Percentiles rank a stretch among this genome's conserved stretches.
Evolutionary conservation across 306 rosid genomes (phyloP).

Genomic region (Quercus mongolica): DNA sequence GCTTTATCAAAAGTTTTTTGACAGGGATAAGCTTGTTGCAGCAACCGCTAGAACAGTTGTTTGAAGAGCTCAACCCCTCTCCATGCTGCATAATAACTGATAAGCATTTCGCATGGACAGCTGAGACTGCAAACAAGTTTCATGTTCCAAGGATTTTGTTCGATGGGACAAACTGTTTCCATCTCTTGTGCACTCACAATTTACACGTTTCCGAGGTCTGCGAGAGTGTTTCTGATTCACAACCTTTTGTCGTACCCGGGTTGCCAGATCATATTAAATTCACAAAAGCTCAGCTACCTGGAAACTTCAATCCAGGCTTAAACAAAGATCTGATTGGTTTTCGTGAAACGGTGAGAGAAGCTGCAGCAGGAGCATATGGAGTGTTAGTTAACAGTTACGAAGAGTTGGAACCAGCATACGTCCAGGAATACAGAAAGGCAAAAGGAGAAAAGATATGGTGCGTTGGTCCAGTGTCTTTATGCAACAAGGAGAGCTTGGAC

Average conservation of each 20-base stretch:
- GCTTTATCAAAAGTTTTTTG: not conserved
- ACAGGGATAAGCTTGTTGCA: conserved; percentile 16
- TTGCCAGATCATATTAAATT: conserved; percentile 20
- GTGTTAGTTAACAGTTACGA: conserved; percentile 27
- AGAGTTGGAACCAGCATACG: conserved; percentile 26
- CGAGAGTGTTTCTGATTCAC: not conserved
- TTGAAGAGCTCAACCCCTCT: conserved; percentile 6
- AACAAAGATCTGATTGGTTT: not conserved
- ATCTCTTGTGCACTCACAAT: conserved; percentile 1
- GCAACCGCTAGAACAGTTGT: conserved; percentile 16
- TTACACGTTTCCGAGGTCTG: not conserved
- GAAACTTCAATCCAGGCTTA: not conserved
- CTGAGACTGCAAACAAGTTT: conserved; percentile 14
- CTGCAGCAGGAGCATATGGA: conserved; percentile 20
- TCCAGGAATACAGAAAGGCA: conserved; percentile 7
- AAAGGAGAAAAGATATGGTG: conserved; percentile 27
- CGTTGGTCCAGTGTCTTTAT: conserved; percentile 17
- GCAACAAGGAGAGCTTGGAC: not conserved
- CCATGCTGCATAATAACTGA: conserved; percentile 5
- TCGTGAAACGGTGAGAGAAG: not conserved
- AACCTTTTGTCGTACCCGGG: conserved; percentile 15
- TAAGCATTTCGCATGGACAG: conserved; percentile 22
- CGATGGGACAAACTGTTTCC: conserved; percentile 22
- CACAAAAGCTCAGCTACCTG: conserved; percentile 12
- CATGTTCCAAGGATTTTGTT: conserved; percentile 26